Base-by-base conservation (phyloP, 331 rosid species). In the Rhamnella rubrinervis region DNA sequence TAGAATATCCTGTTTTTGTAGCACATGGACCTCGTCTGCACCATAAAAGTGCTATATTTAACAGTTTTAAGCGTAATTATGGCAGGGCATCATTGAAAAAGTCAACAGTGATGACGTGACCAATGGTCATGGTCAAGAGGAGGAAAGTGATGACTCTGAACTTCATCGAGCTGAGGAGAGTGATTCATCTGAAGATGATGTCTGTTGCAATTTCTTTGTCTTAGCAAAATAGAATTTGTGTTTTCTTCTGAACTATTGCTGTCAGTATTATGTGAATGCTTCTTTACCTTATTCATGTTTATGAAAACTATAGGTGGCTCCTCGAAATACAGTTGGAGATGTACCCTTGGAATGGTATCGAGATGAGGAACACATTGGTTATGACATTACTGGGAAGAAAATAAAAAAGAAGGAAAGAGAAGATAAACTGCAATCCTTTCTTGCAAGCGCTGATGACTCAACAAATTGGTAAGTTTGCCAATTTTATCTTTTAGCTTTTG, bases 121-220 rank as follows among this genome's bases (percentile, higher is more conserved):
- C 19, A 61, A 20, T 59, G 80, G 20, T 59, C 40, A 67, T 63
- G 78, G 60, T 26, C 79, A 65, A 71, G 85, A 72, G 37, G 78
- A 73, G 25, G 77, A 62, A 68, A 78, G 81, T 56, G 87, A 82
- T 26, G 62, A 66, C 74, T 82, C 90, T 4, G 85, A 81, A 40
- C 67, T 63, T 62, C 84, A 81, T 40, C 76, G 59, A 56, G 85
- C 6, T 13, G 93, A 82, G 25, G 87, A 90, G 86, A 93, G 97
- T 80, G 98, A 93, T 84, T 93, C 98, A n/a, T 93, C 98, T 52
- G 98, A 93, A 77, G 98, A 93, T 51, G 98, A 93, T 97, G 98
- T 93, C 19, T 58, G 71, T 75, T 77, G 20, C 23, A 50, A 61
- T 40, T 2, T 21, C 46, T 53, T 41, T 73, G 21, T 59, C 16